These are phyloP conservation scores for Neurospora sp. DNA, from an alignment of 495 filamentous ascomycete genomes.

Conservation along the genomic window DNA sequence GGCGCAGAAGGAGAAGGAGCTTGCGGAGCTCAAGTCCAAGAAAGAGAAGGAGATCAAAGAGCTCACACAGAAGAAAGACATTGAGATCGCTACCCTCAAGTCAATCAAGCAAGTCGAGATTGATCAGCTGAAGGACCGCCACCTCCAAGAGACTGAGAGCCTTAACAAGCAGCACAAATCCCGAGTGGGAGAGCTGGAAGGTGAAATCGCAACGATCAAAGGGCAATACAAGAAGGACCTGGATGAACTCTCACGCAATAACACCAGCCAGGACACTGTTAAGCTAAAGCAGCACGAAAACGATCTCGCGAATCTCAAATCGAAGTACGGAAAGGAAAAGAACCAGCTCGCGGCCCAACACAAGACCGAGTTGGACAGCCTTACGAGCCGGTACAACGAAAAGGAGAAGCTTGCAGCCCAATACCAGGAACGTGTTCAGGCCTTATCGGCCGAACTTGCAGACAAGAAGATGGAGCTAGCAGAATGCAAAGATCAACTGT, in stretches of 20 bases:
- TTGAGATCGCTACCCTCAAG: not conserved
- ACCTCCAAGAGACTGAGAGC: not conserved
- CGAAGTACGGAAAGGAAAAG: not conserved
- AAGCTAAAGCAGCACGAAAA: not conserved
- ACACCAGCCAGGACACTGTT: not conserved
- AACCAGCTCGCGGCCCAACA: not conserved
- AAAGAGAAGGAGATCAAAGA: not conserved
- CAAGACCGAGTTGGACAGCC: not conserved
- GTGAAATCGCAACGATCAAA: not conserved
- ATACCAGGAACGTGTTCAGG: not conserved
- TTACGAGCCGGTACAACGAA: not conserved
- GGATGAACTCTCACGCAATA: not conserved
- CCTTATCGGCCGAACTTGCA: not conserved
- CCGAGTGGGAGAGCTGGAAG: not conserved
- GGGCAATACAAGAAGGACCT: not conserved
- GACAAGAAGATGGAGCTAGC: not conserved
- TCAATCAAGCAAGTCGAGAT: not conserved
- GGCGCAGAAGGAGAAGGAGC: not conserved
- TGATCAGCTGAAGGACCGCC: not conserved
- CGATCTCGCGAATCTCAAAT: not conserved
- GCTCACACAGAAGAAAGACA: not conserved
- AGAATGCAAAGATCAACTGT: not conserved
- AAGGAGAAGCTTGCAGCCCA: not conserved
- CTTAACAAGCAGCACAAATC: not conserved
- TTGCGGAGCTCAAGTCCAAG: not conserved